phyloP scores from a whole-genome alignment of 1,284 basidiomycete genomes.

The Cryptococcus sp. region DNA sequence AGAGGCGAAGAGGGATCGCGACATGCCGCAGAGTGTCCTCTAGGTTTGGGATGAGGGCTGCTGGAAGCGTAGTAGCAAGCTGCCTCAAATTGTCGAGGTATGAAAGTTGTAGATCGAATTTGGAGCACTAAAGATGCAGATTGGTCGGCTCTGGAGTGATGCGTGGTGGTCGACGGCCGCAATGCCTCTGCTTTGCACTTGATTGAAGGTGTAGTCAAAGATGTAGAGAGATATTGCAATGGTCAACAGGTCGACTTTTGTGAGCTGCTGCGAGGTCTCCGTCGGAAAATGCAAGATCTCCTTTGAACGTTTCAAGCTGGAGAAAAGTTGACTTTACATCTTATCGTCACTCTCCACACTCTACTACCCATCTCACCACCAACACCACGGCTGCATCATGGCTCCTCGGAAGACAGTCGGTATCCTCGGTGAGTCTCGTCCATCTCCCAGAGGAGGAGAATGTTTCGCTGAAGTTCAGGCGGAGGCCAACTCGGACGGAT shows the following conservation, averaged over 20 bases:
- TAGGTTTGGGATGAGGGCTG: too few relatives aligned
- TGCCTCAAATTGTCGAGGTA: too few relatives aligned
- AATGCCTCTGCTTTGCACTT: background rate
- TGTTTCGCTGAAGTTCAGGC: conserved; percentile 54
- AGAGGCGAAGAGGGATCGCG: conserved; percentile 33
- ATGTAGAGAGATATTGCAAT: too few relatives aligned
- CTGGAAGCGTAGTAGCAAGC: too few relatives aligned
- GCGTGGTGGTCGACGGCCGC: too few relatives aligned
- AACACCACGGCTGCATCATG: conserved; percentile 18
- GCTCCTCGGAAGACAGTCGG: conserved; percentile 44
- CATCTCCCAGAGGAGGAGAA: too few relatives aligned
- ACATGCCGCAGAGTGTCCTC: background rate
- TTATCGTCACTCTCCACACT: background rate
- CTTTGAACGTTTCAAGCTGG: too few relatives aligned
- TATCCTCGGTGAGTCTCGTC: conserved; percentile 38
- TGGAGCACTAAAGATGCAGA: too few relatives aligned
- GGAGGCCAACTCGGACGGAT: conserved; percentile 98
- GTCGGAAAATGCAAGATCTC: background rate
- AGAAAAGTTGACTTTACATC: background rate
- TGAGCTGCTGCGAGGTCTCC: background rate
- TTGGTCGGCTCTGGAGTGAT: too few relatives aligned
- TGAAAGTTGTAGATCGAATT: too few relatives aligned
- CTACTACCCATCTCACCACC: background rate
- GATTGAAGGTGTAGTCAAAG: background rate
- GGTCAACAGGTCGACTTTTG: background rate